Evolutionary conservation across 208 protist species (phyloP).

Genomic region (Leishmania turanica): DNA sequence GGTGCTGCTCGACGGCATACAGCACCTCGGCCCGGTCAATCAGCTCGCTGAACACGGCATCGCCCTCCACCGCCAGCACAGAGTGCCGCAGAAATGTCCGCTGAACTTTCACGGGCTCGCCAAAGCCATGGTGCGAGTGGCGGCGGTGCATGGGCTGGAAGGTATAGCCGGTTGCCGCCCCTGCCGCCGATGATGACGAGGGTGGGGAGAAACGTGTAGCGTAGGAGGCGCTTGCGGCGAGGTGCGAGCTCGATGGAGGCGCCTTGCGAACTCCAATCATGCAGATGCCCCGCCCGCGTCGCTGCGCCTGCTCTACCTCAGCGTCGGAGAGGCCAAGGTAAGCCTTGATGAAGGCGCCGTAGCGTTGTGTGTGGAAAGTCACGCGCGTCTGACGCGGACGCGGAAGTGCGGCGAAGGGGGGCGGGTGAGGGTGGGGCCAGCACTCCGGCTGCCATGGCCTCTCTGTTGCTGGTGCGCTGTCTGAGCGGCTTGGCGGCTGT

Average conservation of each 20-base stretch:
- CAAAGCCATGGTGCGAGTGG: background rate
- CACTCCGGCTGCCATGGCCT: background rate
- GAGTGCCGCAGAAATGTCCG: slow-evolving; percentile 69
- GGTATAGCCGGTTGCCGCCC: background rate
- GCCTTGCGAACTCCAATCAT: slow-evolving; percentile 57
- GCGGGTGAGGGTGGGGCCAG: slow-evolving; percentile 35
- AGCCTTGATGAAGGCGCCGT: slow-evolving; percentile 64
- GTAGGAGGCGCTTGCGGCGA: background rate
- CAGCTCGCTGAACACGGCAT: slow-evolving; percentile 72
- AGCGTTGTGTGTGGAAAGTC: slow-evolving; percentile 66
- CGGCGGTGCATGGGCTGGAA: background rate
- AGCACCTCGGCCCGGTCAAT: slow-evolving; percentile 51
- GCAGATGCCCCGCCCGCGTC: slow-evolving; percentile 55
- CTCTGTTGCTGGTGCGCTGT: background rate
- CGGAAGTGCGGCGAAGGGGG: slow-evolving; percentile 18
- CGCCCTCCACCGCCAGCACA: slow-evolving; percentile 84
- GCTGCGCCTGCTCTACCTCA: slow-evolving; percentile 52
- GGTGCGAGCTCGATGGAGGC: slow-evolving; percentile 12
- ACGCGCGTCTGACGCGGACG: slow-evolving; percentile 27
- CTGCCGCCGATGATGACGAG: background rate
- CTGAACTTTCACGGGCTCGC: slow-evolving; percentile 35
- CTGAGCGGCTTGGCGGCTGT: background rate
- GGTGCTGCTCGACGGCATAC: slow-evolving; percentile 36
- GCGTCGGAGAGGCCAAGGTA: slow-evolving; percentile 64
- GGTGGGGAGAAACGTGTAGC: background rate